Evolutionary conservation across 805 yeast genomes (phyloP), one percentile per base, ranked within the genome.

Genomic region (Candida sanyiensis): DNA sequence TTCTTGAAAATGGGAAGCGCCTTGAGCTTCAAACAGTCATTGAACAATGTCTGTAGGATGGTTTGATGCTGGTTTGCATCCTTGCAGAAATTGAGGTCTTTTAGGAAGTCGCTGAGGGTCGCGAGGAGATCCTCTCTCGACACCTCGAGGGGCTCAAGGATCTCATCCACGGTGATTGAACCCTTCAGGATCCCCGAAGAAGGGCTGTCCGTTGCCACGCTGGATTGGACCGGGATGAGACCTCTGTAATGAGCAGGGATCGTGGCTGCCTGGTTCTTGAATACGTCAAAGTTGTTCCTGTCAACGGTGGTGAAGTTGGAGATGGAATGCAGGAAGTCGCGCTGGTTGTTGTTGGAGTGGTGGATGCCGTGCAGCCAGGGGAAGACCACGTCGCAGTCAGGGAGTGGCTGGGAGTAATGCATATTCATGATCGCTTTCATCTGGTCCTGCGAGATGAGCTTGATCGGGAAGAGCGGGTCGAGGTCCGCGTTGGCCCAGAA

Each of bases 291-390:
- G 42, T 48, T 51, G 38, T 54, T 46, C 35, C 47, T 44, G 9
- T 42, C 43, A 2, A 52, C 46, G 1, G 49, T 16, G 8, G 59
- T 52, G 38, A 41, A 47, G 37, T 48, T 44, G 40, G 43, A 49
- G 19, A 52, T 30, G 5, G 53, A 37, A 19, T 46, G 41, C 15
- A 48, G 41, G 39, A 50, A 51, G 2, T 50, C 54, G 28, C 47
- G 39, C 39, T 54, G 58, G 28, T 47, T 40, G 25, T 34, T 51
- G 19, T 48, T 50, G 15, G 64, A 49, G 27, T 52, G 48, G 38
- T 48, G 49, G 39, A 59, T 47, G 20, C 95, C 93, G 57, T 89
- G 96, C 19, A 86, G 66, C 96, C 96, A 88, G 0, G 97, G 97
- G 51, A 88, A 89, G 70, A 89, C 75, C 9, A 54, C 53, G 18